Base-by-base conservation (phyloP, 768 basidiomycete species). In the Tremella mesenterica region DNA sequence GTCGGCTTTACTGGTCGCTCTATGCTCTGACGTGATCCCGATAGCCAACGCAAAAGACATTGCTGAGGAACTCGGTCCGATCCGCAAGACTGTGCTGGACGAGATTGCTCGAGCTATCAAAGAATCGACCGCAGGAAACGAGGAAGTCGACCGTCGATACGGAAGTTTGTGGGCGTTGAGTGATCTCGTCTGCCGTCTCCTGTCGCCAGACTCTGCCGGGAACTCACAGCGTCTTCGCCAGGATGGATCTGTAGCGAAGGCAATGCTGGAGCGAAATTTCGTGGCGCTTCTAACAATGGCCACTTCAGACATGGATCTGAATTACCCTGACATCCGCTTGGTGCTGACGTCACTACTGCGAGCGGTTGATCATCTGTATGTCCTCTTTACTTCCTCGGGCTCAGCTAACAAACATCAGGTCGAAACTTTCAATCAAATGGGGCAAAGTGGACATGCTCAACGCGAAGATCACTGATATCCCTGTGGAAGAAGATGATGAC, bases 361-460 rank as follows among this genome's bases (percentile, higher is more conserved):
- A 13, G 92, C 95, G 6, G 75, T 99, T 46, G 91, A 97, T 63
- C 81, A 84, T 61, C 72, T 99, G 91, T 91, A 72, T 74, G 33
- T 46, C 48, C 23, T 44, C 36, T 31, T 18, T 41, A 18, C 36
- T 29, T 30, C 23, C 16, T n/a, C 30, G 29, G 6, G 18, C 39
- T 26, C 39, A 20, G 12, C 41, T 45, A 18, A 52, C 53, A 47
- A 27, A 33, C 31, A 13, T 3, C 57, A 93, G 90, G 47, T 87
- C 95, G 16, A 95, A 93, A 72, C 79, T 92, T 50, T 92, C 93
- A n/a, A 96, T 95, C 74, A 96, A 93, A 74, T 92, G 97, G 88
- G 93, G 89, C 45, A 82, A 85, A 36, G 78, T 83, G 14, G 70
- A 58, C 25, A 68, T 56, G 45, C 50, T 12, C 31, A 60, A 53